A percentile compares a stretch with the other conserved stretches of the same genome.
These are phyloP conservation scores for Globisporangium cylindrosporum DNA, from an alignment of 352 stramenopile genomes.

Conservation along the genomic window DNA sequence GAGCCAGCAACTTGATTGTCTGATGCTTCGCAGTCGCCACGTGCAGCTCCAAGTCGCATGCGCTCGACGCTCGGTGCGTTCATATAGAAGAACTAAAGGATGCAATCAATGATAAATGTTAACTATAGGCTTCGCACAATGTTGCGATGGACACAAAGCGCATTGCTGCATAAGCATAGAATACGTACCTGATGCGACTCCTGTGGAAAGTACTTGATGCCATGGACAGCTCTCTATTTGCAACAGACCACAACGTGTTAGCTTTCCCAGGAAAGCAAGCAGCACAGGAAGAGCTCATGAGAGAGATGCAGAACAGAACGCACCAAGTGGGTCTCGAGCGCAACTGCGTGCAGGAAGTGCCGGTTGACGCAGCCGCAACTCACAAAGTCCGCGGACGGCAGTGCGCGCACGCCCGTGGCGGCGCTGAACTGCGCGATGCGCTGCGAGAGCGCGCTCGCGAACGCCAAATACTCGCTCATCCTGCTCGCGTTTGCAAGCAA, in stretches of 20 bases:
- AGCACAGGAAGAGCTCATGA: background rate
- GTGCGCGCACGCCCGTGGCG: slow-evolving; percentile 29
- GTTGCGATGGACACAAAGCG: too few relatives aligned
- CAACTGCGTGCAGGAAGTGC: slow-evolving; percentile 38
- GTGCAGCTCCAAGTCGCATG: slow-evolving; percentile 1
- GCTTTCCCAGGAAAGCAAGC: background rate
- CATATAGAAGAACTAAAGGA: slow-evolving; percentile 26
- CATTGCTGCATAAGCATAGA: too few relatives aligned
- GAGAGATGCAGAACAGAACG: background rate
- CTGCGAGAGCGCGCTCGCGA: slow-evolving; percentile 23
- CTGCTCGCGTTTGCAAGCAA: background rate
- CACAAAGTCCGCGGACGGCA: slow-evolving; percentile 33
- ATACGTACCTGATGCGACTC: slow-evolving; percentile 11
- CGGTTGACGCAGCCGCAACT: slow-evolving; percentile 24
- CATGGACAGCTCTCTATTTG: slow-evolving; percentile 10
- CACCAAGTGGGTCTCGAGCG: slow-evolving; percentile 45
- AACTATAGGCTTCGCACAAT: too few relatives aligned
- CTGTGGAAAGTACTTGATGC: slow-evolving; percentile 5
- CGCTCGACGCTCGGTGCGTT: slow-evolving; percentile 18
- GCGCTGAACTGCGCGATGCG: slow-evolving; percentile 34
- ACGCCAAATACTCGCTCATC: slow-evolving; percentile 22
- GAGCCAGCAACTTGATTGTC: background rate
- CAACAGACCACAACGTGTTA: background rate
- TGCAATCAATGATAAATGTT: too few relatives aligned
- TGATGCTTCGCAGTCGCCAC: background rate